Base-by-base conservation (phyloP, 257 asterid genomes). In the Cruciata laevipes region DNA sequence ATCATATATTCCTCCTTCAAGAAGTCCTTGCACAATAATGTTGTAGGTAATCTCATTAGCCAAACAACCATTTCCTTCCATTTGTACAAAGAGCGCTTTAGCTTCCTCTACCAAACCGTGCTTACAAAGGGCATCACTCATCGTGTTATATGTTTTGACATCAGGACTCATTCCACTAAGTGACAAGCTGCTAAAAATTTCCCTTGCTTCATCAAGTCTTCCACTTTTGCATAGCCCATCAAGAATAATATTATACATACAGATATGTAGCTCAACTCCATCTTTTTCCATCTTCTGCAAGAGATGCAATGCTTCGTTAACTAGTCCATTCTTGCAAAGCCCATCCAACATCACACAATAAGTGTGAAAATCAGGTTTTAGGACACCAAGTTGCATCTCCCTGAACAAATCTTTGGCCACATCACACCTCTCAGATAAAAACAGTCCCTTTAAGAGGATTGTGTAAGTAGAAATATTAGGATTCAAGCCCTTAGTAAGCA, bases 371-470 rank as follows among this genome's bases (percentile, higher is more conserved):
- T 63, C 40, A 56, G 68, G 73, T n/a, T 72, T 64, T 10, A 60
- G 4, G 21, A 73, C 75, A 31, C 59, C 61, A 0, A n/a, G 66
- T 68, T 52, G 38, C 9, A 74, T 40, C 6, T 6, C 1, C 38
- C 60, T 14, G 8, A 71, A 74, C 13, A 64, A 9, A 3, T 11
- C 30, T 12, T 1, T 12, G n/a, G 73, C 83, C 23, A 0, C 1
- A 27, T 31, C 61, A 11, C 64, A 52, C 27, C 70, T 17, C 72
- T 65, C 60, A 5, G 44, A 56, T 38, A 38, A 57, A 68, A 78
- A 78, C 52, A 78, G 47, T 24, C 82, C 77, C 52, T 67, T 78
- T 52, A 71, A 44, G 40, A 78, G 18, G n/a, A 64, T 35, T 38
- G 14, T 57, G 56, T 71, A 78, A 7, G 79, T 57, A 64, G 42